Evolutionary conservation across 306 rosid species (phyloP).

Genomic region (Cicer cuneatum): DNA sequence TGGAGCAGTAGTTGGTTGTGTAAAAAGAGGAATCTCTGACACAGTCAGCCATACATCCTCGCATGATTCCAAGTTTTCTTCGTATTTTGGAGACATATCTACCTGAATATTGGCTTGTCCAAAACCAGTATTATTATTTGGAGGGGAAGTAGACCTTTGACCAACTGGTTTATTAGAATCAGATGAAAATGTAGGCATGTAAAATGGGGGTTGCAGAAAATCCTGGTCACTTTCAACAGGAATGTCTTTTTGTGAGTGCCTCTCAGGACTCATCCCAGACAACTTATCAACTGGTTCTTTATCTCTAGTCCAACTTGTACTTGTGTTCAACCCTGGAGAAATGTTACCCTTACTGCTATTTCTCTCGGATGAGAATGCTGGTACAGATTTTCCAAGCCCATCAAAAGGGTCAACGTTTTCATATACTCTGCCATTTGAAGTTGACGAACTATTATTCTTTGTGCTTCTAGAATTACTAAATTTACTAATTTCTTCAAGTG

Average conservation of each 20-base stretch:
- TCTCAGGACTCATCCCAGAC: conserved; percentile 65
- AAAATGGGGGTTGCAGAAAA: conserved; percentile 63
- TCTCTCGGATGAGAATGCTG: conserved; percentile 75
- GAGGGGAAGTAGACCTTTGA: conserved; percentile 73
- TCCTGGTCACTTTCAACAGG: conserved; percentile 61
- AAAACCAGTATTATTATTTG: conserved; percentile 52
- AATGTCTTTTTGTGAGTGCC: conserved; percentile 59
- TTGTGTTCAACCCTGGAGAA: conserved; percentile 58
- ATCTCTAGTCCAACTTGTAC: conserved; percentile 54
- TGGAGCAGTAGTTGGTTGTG: conserved; percentile 94
- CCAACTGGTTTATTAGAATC: conserved; percentile 64
- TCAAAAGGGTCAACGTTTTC: conserved; percentile 88
- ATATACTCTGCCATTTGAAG: conserved; percentile 61
- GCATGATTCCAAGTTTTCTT: conserved; percentile 62
- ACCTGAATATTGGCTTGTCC: conserved; percentile 58
- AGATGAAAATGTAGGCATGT: conserved; percentile 66
- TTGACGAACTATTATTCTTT: conserved; percentile 57
- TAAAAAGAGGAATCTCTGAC: conserved; percentile 89
- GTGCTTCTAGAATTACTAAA: conserved; percentile 65
- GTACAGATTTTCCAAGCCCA: conserved; percentile 80
- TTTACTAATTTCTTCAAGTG: conserved; percentile 78
- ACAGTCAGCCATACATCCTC: conserved; percentile 91
- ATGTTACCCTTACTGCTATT: conserved; percentile 65
- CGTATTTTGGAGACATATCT: conserved; percentile 68
- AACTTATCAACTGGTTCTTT: conserved; percentile 63